Evolutionary conservation across 1,284 basidiomycete genomes (phyloP).

Genomic region (Serendipita sp.): DNA sequence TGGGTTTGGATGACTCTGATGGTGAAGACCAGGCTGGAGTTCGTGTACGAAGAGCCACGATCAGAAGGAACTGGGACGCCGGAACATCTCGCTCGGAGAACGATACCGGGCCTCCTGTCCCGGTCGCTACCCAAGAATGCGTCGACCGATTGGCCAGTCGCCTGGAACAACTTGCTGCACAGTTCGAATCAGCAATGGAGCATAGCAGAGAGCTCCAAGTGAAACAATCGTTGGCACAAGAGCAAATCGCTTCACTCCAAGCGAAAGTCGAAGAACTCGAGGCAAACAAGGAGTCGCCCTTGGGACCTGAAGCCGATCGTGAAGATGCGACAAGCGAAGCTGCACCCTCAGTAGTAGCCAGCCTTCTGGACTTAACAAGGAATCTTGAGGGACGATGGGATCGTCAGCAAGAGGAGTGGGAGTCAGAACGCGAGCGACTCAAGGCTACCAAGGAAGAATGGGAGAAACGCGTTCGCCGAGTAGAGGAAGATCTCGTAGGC

Average conservation of each 20-base stretch:
- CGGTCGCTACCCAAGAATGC: slow-evolving; percentile 15
- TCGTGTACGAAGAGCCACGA: slow-evolving; percentile 11
- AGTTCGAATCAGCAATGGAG: slow-evolving; percentile 66
- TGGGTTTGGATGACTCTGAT: slow-evolving; percentile 46
- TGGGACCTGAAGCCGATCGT: slow-evolving; percentile 23
- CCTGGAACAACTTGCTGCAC: slow-evolving; percentile 53
- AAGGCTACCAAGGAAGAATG: slow-evolving; percentile 66
- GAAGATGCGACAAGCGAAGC: slow-evolving; percentile 26
- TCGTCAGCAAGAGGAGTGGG: slow-evolving; percentile 68
- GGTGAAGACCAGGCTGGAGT: slow-evolving; percentile 18
- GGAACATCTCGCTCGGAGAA: slow-evolving; percentile 6
- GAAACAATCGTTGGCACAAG: slow-evolving; percentile 68
- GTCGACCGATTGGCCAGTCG: slow-evolving; percentile 37
- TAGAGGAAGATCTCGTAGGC: slow-evolving; percentile 29
- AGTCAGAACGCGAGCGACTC: slow-evolving; percentile 63
- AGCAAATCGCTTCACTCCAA: slow-evolving; percentile 65
- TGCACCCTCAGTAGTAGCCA: slow-evolving; percentile 22
- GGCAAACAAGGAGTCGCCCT: slow-evolving; percentile 18
- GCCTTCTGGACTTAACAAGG: slow-evolving; percentile 54
- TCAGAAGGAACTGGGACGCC: slow-evolving; percentile 3
- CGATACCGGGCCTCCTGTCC: slow-evolving; percentile 14
- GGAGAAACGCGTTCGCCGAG: slow-evolving; percentile 42
- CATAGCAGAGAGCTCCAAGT: slow-evolving; percentile 60
- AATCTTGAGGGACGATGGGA: slow-evolving; percentile 66
- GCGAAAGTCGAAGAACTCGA: slow-evolving; percentile 32